Conservation (phyloP, 2,329 filamentous ascomycete genomes). For the Penicillium sp. region DNA sequence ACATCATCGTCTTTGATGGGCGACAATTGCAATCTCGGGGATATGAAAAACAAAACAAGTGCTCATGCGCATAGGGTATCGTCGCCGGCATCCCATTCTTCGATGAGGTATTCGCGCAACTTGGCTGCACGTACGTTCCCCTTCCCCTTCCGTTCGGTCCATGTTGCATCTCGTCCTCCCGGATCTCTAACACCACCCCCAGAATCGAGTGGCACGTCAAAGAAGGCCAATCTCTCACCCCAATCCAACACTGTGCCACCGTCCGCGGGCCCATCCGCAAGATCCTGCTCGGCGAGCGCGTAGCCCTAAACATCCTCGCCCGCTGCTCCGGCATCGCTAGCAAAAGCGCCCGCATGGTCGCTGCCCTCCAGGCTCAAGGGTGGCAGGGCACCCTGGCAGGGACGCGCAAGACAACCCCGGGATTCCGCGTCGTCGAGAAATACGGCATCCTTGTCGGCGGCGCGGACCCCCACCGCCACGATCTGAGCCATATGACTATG, state of each 20-base stretch:
- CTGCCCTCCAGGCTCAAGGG: constrained; percentile 58
- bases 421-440: constrained; percentile 93
- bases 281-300: constrained; percentile 85
- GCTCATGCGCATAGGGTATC: constrained; percentile 56
- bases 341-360: constrained; percentile 49
- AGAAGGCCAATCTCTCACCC: constrained; percentile 69
- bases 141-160: not conserved
- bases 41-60: not conserved
- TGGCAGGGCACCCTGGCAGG: constrained; percentile 85
- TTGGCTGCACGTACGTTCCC: constrained; percentile 68
- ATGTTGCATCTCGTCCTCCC: too few relatives aligned
- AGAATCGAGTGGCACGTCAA: constrained; percentile 80
- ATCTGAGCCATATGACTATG: constrained; percentile 95
- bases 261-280: constrained; percentile 80
- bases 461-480: constrained; percentile 86
- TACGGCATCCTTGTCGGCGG: constrained; percentile 96
- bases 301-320: constrained; percentile 85
- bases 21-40: too few relatives aligned
- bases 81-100: constrained; percentile 93
- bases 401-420: constrained; percentile 94
- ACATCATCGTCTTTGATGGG: not conserved
- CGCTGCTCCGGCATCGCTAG: constrained; percentile 89
- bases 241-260: constrained; percentile 69
- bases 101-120: constrained; percentile 84
- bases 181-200: constrained; percentile 6